Conservation (phyloP, 176 grass and related monocot genomes). For the Saccharum officinarum region DNA sequence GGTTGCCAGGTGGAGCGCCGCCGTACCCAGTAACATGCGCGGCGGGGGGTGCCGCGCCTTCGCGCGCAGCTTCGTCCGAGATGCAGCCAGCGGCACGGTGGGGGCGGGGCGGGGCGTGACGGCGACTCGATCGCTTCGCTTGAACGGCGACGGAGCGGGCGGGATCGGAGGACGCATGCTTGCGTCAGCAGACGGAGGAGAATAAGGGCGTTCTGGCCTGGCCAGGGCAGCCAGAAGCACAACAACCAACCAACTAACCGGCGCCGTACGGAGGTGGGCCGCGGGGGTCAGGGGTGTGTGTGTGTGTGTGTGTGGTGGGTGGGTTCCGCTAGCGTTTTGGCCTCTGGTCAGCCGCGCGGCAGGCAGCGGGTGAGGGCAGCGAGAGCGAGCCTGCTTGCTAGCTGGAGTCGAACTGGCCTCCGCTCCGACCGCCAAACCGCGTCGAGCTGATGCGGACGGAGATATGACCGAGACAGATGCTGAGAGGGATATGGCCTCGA, state of each 20-base stretch:
- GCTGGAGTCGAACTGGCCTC: constrained; percentile 81
- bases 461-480: background rate
- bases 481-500: constrained; percentile 5
- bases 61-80: constrained; percentile 57
- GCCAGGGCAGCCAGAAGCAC: background rate
- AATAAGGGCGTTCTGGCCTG: background rate
- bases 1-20: constrained; percentile 3
- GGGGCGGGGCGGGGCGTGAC: no score
- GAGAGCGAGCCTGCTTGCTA: constrained; percentile 10
- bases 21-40: constrained; percentile 29
- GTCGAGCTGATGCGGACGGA: constrained; percentile 28
- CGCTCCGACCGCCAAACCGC: constrained; percentile 51
- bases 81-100: background rate
- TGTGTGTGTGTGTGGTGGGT: no score
- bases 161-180: background rate
- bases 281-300: background rate
- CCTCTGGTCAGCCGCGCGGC: background rate
- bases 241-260: constrained; percentile 10
- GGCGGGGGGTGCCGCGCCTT: background rate
- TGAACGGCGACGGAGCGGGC: background rate
- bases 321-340: background rate
- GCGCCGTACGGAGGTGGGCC: constrained; percentile 2
- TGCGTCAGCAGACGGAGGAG: constrained; percentile 25
- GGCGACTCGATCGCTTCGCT: no score
- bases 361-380: background rate